Evolutionary conservation across 306 rosid species (phyloP).

Genomic region (Elaeagnus macrophylla): DNA sequence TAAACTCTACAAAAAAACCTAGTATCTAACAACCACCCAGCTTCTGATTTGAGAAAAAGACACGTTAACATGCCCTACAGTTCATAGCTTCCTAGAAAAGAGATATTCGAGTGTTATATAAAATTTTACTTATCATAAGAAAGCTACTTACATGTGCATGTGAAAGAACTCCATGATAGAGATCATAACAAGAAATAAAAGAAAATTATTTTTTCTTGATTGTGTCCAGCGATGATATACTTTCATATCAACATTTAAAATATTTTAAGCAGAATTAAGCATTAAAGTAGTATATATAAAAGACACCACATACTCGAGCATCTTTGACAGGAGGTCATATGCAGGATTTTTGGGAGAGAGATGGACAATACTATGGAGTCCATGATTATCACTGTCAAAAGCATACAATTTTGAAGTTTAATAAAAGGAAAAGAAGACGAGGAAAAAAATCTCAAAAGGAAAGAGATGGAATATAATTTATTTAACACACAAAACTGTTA

Average conservation of each 20-base stretch:
- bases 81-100: too few species aligned
- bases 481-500: background rate
- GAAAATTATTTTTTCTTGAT: too few species aligned
- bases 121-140: too few species aligned
- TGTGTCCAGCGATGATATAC: too few species aligned
- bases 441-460: slow-evolving; percentile 3
- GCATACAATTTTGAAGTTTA: slow-evolving; percentile 10
- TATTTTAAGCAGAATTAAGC: too few species aligned
- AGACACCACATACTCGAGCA: slow-evolving; percentile 86
- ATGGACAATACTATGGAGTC: slow-evolving; percentile 56
- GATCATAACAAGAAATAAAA: too few species aligned
- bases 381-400: slow-evolving; percentile 66
- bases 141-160: too few species aligned
- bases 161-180: too few species aligned
- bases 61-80: too few species aligned
- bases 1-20: background rate
- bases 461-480: slow-evolving; percentile 1
- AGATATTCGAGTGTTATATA: too few species aligned
- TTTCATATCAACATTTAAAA: too few species aligned
- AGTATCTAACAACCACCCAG: background rate
- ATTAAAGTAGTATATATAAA: slow-evolving; percentile 1
- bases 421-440: background rate
- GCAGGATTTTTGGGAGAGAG: slow-evolving; percentile 75
- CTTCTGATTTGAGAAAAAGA: background rate
- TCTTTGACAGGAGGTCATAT: slow-evolving; percentile 82